These are phyloP conservation scores for Hyaloscypha hepaticicola DNA, from an alignment of 495 filamentous ascomycete genomes.

Conservation along the genomic window DNA sequence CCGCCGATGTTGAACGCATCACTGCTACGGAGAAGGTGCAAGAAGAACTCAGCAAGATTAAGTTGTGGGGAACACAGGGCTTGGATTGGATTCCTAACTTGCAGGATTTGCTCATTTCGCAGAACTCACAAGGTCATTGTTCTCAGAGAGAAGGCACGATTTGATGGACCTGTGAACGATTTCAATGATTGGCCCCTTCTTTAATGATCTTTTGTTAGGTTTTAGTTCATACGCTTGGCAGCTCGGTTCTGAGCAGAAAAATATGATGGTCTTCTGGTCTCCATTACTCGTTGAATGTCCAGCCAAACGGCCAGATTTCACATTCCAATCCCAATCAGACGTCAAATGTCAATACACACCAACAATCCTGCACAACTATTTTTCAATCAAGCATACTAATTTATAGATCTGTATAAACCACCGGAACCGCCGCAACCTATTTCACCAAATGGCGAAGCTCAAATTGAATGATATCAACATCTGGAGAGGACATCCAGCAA, in stretches of 20 bases:
- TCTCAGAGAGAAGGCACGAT: not conserved
- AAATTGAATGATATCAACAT: not conserved
- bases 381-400: conserved; percentile 1
- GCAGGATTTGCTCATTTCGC: not conserved
- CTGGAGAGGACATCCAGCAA: not conserved
- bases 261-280: not conserved
- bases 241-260: not conserved
- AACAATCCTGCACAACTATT: not conserved
- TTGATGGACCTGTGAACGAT: not conserved
- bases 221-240: not conserved
- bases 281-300: not conserved
- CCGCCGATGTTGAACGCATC: conserved; percentile 1
- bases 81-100: not conserved
- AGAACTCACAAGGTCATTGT: not conserved
- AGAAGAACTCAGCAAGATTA: not conserved
- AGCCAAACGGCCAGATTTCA: not conserved
- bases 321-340: not conserved
- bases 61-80: not conserved
- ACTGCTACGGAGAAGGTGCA: conserved; percentile 1
- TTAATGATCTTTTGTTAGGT: not conserved
- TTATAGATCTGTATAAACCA: too few species aligned
- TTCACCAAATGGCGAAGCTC: conserved; percentile 1
- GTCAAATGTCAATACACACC: not conserved
- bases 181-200: not conserved
- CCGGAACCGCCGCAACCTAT: too few species aligned